Base-by-base conservation (phyloP, 2,329 filamentous ascomycete species). In the Cladophialophora carrionii region DNA sequence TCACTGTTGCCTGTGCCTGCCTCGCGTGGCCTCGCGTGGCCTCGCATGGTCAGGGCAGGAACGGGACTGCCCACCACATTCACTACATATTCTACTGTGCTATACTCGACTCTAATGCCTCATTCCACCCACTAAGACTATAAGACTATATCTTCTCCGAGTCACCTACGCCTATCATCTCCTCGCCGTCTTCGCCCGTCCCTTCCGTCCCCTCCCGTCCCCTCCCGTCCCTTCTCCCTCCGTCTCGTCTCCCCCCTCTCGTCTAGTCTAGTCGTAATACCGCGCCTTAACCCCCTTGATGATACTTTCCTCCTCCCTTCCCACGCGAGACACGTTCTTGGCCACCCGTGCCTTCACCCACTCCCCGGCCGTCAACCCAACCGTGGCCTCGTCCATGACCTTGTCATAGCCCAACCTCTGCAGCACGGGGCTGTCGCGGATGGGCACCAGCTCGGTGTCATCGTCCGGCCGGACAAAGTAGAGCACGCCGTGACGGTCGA, bases 401-500 rank as follows among this genome's bases (percentile, higher is more conserved):
- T 68, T 67, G 34, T 71, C 55, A 17, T 71, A 63, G 7, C 75
- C 75, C 31, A 72, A 52, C 20, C 78, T 73, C 29, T 73, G 72
- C 52, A 83, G 63, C 22, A 75, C 67, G 0, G 71, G 72, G 9
- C 69, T 73, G 37, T 37, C 58, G 62, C 76, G 68, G 9, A 77
- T 68, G 0, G 74, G 71, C 1, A 73, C 68, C 55, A 78, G 58
- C 17, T 73, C 70, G 31, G 74, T 67, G 24, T 73, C 64, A 51
- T 76, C 74, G 20, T 74, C 72, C 24, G 71, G 80, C 29, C 83
- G 78, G 0, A 82, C 80, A 71, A 81, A 81, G 66, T 81, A 82
- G 22, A 81, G 63, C 54, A 82, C 73, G 0, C 80, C 79, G 31
- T 79, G 64, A 4, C 79, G 75, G 71, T 81, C 78, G 26, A 80